Evolutionary conservation across 257 asterid genomes (phyloP), one percentile per base, ranked within the genome.

Genomic region (Lantana camara): DNA sequence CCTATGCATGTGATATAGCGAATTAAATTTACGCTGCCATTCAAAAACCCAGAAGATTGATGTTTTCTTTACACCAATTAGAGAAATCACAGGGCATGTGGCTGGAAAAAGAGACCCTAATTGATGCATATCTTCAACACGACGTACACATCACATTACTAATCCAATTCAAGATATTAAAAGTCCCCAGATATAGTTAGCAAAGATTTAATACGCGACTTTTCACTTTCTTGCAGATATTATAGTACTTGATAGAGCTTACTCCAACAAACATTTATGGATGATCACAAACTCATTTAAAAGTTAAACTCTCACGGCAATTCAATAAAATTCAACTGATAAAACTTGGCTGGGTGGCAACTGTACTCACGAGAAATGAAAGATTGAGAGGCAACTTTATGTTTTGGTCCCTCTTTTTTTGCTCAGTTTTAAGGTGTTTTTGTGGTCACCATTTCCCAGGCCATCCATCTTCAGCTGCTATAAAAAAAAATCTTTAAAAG

Each of bases 361-460:
- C 69, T 74, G 75, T 60, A 40, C 50, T 79, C 95, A 82, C 95
- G 86, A 71, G 91, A 64, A 69, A 53, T 71, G 82, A 68, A 71
- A 72, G 75, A 64, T 2, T 77, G 84, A 81, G 74, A 61, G 48
- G 71, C 85, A 79, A 77, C 91, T 63, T 53, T 60, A 32, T 32
- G 29, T 24, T 17, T 20, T 38, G 11, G 0, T 13, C 16, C 13
- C 40, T 55, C 17, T 42, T 69, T 30, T 48, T 69, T 29, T 48
- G 29, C n/a, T n/a, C n/a, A 44, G 44, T 46, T 63, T 29, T 50
- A 37, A 57, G 59, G 14, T 57, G 61, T 45, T 69, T 73, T 57
- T 73, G 83, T 73, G 83, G 83, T 65, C 73, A 61, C 41, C 35
- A 73, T 69, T 69, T 60, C 27, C 54, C 66, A 50, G 52, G 19